Conservation (phyloP, 176 grass and related monocot genomes). For the Triticum timopheevii region DNA sequence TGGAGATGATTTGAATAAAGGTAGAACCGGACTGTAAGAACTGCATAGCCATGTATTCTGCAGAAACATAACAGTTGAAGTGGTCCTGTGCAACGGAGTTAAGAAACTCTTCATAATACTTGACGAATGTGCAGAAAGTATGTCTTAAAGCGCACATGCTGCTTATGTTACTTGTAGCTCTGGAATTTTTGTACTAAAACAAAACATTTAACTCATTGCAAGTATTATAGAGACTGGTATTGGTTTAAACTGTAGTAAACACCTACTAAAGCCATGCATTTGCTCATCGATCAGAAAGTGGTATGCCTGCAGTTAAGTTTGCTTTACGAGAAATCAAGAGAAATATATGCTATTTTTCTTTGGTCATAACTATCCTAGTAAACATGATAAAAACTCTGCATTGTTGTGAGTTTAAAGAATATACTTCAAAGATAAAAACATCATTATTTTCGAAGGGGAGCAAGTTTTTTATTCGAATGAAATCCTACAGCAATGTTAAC, state of each 20-base stretch:
- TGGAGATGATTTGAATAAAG: background rate
- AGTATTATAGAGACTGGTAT: background rate
- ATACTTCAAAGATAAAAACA: background rate
- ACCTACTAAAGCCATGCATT: background rate
- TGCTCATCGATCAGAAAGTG: background rate
- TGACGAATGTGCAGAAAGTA: background rate
- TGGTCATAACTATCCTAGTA: too few species aligned
- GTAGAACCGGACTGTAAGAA: background rate
- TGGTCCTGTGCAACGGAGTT: background rate
- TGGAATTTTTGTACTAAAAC: background rate
- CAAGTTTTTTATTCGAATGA: background rate
- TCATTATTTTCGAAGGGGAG: background rate
- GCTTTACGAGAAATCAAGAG: background rate
- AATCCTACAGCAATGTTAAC: background rate
- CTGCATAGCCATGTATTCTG: background rate
- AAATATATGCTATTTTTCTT: too few species aligned
- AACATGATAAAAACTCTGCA: too few species aligned
- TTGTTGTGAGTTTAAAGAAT: too few species aligned
- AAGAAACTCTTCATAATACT: background rate
- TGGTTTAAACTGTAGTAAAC: background rate
- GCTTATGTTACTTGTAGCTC: background rate
- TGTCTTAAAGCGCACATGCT: background rate
- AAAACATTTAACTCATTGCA: background rate
- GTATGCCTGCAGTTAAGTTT: background rate
- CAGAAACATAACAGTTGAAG: background rate